phyloP scores from a whole-genome alignment of 257 asterid species.

The Solanum raphanifolium region DNA sequence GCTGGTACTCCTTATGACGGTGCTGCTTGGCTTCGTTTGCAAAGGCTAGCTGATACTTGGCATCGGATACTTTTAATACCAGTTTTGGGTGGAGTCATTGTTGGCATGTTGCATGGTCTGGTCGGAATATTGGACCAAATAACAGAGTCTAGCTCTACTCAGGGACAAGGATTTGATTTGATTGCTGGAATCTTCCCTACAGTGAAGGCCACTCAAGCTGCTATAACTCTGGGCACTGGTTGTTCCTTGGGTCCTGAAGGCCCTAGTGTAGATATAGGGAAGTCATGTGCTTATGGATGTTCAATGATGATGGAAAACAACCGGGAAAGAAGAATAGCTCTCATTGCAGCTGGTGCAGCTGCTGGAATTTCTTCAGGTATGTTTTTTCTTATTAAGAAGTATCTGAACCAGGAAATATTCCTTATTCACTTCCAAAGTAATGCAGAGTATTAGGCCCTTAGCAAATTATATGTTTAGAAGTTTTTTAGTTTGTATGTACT shows the following conservation, averaged over 20 bases:
- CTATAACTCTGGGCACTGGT: slow-evolving; percentile 87
- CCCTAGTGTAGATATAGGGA: slow-evolving; percentile 97
- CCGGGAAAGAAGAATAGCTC: slow-evolving; percentile 94
- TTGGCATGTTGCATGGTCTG: slow-evolving; percentile 94
- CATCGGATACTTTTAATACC: slow-evolving; percentile 91
- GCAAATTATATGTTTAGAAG: neutral
- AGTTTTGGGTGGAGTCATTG: slow-evolving; percentile 90
- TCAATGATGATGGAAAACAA: slow-evolving; percentile 93
- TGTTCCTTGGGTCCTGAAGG: slow-evolving; percentile 99
- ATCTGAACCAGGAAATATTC: neutral
- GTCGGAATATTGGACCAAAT: slow-evolving; percentile 79
- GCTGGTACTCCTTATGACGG: slow-evolving; percentile 99
- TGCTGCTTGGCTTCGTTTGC: slow-evolving; percentile 97
- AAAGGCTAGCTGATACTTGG: slow-evolving; percentile 92
- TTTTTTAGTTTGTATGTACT: neutral
- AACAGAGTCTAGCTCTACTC: slow-evolving; percentile 60
- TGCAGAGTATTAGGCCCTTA: neutral
- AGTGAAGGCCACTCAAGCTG: slow-evolving; percentile 91
- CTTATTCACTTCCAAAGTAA: neutral
- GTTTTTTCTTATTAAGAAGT: neutral
- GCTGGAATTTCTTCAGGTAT: slow-evolving; percentile 98
- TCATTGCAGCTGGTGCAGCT: slow-evolving; percentile 98
- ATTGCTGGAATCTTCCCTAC: slow-evolving; percentile 69
- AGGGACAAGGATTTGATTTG: slow-evolving; percentile 74
- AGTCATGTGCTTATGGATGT: slow-evolving; percentile 91